Evolutionary conservation across 2,329 filamentous ascomycete species (phyloP).

Genomic region (Claviceps spartinae): DNA sequence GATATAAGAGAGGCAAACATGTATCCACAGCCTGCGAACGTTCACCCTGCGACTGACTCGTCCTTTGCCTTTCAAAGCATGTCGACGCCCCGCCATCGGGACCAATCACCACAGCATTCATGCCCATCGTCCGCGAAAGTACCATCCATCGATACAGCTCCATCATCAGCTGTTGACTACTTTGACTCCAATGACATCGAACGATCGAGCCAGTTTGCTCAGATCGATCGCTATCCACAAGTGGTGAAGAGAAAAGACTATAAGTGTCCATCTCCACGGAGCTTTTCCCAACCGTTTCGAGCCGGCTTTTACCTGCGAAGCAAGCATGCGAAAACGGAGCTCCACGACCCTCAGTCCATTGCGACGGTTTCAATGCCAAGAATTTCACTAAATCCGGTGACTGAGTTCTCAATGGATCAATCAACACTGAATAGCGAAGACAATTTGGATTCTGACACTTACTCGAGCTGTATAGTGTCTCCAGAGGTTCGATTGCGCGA

Average conservation of each 20-base stretch:
- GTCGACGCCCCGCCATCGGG: background rate
- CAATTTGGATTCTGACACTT: slow-evolving; percentile 17
- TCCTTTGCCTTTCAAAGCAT: background rate
- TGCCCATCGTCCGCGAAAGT: slow-evolving; percentile 1
- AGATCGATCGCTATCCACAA: slow-evolving; percentile 75
- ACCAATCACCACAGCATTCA: background rate
- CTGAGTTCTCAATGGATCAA: slow-evolving; percentile 24
- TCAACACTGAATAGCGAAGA: slow-evolving; percentile 20
- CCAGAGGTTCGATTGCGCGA: slow-evolving; percentile 18
- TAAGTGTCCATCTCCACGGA: slow-evolving; percentile 56
- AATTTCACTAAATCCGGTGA: slow-evolving; percentile 22
- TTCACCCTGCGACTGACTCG: background rate
- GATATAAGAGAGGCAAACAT: slow-evolving; percentile 37
- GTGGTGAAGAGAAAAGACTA: slow-evolving; percentile 60
- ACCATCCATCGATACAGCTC: background rate
- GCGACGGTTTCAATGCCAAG: slow-evolving; percentile 35
- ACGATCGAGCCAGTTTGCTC: slow-evolving; percentile 50
- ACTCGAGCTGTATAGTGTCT: slow-evolving; percentile 18
- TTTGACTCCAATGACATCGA: slow-evolving; percentile 5
- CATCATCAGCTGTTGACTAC: background rate
- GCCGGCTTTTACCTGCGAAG: slow-evolving; percentile 29
- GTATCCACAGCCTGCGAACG: slow-evolving; percentile 14
- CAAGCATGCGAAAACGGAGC: slow-evolving; percentile 16
- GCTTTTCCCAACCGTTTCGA: slow-evolving; percentile 74
- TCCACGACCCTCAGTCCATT: slow-evolving; percentile 24